Base-by-base conservation (phyloP, 768 basidiomycete species). In the Leucogyrophana mollusca region DNA sequence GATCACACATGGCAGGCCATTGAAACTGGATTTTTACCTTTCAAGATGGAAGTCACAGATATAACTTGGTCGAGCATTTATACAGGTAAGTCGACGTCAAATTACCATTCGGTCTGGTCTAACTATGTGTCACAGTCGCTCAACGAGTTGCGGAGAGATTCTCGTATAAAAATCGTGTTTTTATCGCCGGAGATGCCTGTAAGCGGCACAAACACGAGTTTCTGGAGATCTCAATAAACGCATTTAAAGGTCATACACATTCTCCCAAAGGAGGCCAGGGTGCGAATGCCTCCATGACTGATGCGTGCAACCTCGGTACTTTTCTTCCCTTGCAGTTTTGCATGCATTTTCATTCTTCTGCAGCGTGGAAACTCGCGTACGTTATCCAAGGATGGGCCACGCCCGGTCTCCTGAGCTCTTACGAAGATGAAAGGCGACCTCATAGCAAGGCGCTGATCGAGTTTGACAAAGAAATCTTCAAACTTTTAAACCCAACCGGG, bases 261-360 rank as follows among this genome's bases (percentile, higher is more conserved):
- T 60, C 58, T 10, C 60, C 61, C 4, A 61, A 59, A 37, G 60
- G 60, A 10, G 61, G 53, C 1, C 61, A 62, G 49, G 61, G 61
- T 9, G 56, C 56, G 13, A 62, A 62, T 32, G 49, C 49, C 2
- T 54, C 56, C 3, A 56, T 62, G 56, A 52, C 48, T 11, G 59
- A 62, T 38, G 50, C 52, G 4, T 56, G 58, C 39, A 61, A 61
- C 34, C 39, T 62, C 13, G 51, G 58, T 50, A 40, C 45, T 53
- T 33, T 13, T 25, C 6, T 25, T 22, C 37, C n/a, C 51, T 16
- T 36, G 7, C 13, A n/a, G 6, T n/a, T 6, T 11, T 18, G 37
- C 21, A 14, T 34, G 13, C 20, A 16, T 14, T 11, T 21, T 37
- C 14, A 32, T 14, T 45, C 11, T 20, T 17, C 13, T 18, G 23